These are phyloP conservation scores for Penicillium olsonii DNA, from an alignment of 2,329 filamentous ascomycete genomes.

Conservation along the genomic window DNA sequence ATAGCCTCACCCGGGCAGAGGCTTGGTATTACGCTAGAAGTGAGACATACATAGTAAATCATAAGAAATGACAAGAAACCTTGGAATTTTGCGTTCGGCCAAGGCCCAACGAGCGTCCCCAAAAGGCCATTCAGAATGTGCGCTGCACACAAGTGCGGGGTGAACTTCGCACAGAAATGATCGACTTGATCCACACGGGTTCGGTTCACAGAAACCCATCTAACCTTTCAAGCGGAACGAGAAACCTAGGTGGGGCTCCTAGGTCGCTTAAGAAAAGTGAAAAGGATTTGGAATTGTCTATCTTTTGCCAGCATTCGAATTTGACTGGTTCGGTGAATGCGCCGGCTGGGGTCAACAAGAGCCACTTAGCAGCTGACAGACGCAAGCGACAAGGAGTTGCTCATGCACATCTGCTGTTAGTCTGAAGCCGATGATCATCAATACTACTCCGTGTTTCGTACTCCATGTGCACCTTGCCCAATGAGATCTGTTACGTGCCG, in stretches of 20 bases:
- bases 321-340: neutral
- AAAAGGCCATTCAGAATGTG: neutral
- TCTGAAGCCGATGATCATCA: neutral
- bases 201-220: neutral
- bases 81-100: neutral
- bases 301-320: neutral
- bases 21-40: neutral
- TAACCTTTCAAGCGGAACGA: neutral
- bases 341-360: neutral
- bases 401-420: constrained; percentile 2
- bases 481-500: neutral
- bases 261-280: neutral
- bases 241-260: neutral
- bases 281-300: constrained; percentile 8
- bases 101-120: neutral
- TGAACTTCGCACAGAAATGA: constrained; percentile 4
- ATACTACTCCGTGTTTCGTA: no score
- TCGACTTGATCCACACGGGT: constrained; percentile 8
- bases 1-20: no score
- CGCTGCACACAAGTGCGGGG: constrained; percentile 3
- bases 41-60: neutral
- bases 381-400: constrained; percentile 6
- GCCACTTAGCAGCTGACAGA: constrained; percentile 5
- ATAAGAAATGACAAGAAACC: neutral
- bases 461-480: neutral